phyloP scores from a whole-genome alignment of 164 flowering plant genomes.

The Magnolia changhungtana region DNA sequence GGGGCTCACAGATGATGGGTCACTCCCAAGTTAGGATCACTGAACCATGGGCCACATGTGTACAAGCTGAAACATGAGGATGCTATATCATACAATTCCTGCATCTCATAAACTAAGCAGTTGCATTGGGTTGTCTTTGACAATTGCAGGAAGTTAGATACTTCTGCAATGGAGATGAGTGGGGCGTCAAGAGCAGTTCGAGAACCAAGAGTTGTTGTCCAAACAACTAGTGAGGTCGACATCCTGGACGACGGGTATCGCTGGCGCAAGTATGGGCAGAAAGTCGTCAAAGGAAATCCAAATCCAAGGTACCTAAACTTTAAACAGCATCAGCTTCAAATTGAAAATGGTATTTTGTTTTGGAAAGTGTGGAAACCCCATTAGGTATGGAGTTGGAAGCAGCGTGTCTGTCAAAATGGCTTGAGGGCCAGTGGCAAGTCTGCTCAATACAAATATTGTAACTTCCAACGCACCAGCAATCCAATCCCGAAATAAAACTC shows the following conservation, averaged over 20 bases:
- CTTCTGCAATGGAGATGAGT: slow-evolving; percentile 60
- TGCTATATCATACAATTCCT: too few relatives aligned
- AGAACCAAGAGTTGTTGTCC: slow-evolving; percentile 95
- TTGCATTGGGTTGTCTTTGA: neutral
- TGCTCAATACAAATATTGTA: too few relatives aligned
- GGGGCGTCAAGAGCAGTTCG: slow-evolving; percentile 82
- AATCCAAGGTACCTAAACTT: slow-evolving; percentile 66
- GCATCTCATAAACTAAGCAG: neutral
- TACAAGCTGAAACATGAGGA: too few relatives aligned
- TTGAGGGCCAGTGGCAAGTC: too few relatives aligned
- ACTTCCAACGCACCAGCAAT: too few relatives aligned
- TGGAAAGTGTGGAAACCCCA: too few relatives aligned
- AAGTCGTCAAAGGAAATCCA: slow-evolving; percentile 96
- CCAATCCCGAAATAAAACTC: too few relatives aligned
- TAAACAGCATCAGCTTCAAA: too few relatives aligned
- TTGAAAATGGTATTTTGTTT: too few relatives aligned
- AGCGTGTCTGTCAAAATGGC: too few relatives aligned
- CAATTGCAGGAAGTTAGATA: slow-evolving; percentile 65
- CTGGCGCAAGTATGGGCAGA: slow-evolving; percentile 96
- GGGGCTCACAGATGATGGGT: neutral
- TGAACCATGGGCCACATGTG: too few relatives aligned
- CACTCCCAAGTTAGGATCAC: neutral
- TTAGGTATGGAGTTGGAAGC: too few relatives aligned
- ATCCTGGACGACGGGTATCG: slow-evolving; percentile 94
- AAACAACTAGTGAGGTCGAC: slow-evolving; percentile 92